phyloP scores from a whole-genome alignment of 192 early-diverging fungal genomes.

The Pilobolus umbonatus region DNA sequence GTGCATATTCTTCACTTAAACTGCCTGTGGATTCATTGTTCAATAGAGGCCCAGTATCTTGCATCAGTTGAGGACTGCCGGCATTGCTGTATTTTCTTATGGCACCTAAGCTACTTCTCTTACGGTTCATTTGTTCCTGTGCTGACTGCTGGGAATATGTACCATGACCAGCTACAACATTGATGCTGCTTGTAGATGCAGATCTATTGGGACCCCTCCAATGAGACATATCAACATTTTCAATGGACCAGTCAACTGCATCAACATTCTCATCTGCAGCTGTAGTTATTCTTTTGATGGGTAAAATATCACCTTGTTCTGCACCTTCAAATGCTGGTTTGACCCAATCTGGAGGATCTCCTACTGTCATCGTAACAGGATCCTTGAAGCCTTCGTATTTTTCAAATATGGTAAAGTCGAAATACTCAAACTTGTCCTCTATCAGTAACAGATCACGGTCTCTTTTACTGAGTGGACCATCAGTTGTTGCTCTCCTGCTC shows the following conservation, averaged over 20 bases:
- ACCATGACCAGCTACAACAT: not conserved
- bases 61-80: not conserved
- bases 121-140: not conserved
- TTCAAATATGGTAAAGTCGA: constrained; percentile 84
- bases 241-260: not conserved
- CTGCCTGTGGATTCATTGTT: constrained; percentile 3
- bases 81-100: constrained; percentile 1
- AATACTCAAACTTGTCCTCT: constrained; percentile 69
- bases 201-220: constrained; percentile 21
- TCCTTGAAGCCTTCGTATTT: constrained; percentile 63
- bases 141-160: not conserved
- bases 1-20: constrained; percentile 28
- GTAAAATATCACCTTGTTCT: constrained; percentile 30
- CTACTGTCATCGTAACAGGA: constrained; percentile 51
- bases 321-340: constrained; percentile 36
- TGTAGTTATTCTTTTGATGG: constrained; percentile 24
- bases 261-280: not conserved
- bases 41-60: not conserved
- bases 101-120: constrained; percentile 19
- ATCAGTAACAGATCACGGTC: constrained; percentile 68
- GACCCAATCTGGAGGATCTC: constrained; percentile 69
- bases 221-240: not conserved
- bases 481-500: not conserved
- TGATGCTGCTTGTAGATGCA: constrained; percentile 9
- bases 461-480: constrained; percentile 1